phyloP scores from a whole-genome alignment of 352 stramenopile genomes.

The Sclerospora graminicola region DNA sequence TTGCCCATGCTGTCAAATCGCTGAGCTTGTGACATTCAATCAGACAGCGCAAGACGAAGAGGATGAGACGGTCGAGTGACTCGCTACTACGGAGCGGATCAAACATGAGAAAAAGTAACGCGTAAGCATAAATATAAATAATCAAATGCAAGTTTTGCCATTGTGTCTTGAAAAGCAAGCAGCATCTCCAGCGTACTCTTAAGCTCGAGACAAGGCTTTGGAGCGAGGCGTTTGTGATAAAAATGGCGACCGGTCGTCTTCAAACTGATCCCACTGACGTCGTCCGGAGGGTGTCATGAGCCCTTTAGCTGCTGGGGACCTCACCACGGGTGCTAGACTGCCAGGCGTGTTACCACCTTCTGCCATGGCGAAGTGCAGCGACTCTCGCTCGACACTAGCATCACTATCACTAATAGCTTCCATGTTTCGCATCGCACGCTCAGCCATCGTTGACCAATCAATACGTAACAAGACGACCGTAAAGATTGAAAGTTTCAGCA shows the following conservation, averaged over 20 bases:
- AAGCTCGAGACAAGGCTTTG: slow-evolving; percentile 14
- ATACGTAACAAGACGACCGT: slow-evolving; percentile 23
- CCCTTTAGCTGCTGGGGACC: slow-evolving; percentile 35
- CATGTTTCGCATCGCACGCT: slow-evolving; percentile 27
- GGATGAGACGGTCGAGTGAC: not conserved
- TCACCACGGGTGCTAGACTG: slow-evolving; percentile 28
- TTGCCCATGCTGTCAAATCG: slow-evolving; percentile 84
- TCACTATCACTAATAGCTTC: slow-evolving; percentile 32
- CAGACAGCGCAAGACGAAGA: slow-evolving; percentile 10
- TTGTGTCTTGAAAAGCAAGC: not conserved
- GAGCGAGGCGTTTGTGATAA: slow-evolving; percentile 17
- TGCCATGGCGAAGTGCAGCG: slow-evolving; percentile 30
- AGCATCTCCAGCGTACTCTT: slow-evolving; percentile 11
- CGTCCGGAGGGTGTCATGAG: slow-evolving; percentile 45
- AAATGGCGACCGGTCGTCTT: slow-evolving; percentile 33
- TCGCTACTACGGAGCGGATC: slow-evolving; percentile 4
- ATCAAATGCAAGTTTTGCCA: no score
- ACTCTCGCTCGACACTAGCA: slow-evolving; percentile 22
- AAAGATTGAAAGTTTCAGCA: slow-evolving; percentile 35
- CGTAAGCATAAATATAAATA: not conserved
- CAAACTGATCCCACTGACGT: slow-evolving; percentile 47
- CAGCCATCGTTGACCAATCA: slow-evolving; percentile 35
- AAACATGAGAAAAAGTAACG: slow-evolving; percentile 23
- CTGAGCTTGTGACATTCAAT: slow-evolving; percentile 34
- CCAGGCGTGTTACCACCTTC: slow-evolving; percentile 48